Evolutionary conservation across 768 basidiomycete species (phyloP).

Genomic region (Lactifluus rugatus): DNA sequence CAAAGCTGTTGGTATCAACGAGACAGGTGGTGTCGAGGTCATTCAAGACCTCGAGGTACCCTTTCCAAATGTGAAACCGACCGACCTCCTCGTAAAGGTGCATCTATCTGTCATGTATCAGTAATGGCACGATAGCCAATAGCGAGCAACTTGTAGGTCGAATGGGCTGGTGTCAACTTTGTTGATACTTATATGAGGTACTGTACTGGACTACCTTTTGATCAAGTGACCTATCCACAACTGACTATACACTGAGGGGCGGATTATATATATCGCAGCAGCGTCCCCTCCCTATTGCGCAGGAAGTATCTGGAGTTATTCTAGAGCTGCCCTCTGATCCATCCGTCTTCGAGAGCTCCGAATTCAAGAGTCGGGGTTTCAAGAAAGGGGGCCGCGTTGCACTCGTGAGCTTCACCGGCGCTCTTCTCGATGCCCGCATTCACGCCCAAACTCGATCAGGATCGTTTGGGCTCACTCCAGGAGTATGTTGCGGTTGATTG

Average conservation of each 20-base stretch:
- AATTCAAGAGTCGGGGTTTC: conserved; percentile 55
- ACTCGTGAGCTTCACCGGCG: conserved; percentile 36
- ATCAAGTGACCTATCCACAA: conserved; percentile 7
- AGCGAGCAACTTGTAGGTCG: conserved; percentile 34
- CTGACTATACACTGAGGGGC: conserved; percentile 23
- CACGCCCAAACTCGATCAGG: conserved; percentile 26
- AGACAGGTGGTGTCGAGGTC: conserved; percentile 72
- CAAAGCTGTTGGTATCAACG: conserved; percentile 63
- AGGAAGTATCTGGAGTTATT: conserved; percentile 71
- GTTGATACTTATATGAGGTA: conserved; percentile 78
- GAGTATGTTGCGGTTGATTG: conserved; percentile 65
- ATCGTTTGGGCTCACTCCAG: conserved; percentile 45
- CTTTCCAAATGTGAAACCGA: conserved; percentile 53
- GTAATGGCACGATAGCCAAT: background rate
- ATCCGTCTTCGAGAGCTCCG: conserved; percentile 46
- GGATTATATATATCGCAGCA: conserved; percentile 52
- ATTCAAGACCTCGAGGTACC: conserved; percentile 57
- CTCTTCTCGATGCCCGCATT: background rate
- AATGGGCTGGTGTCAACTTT: conserved; percentile 80
- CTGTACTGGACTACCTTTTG: conserved; percentile 20
- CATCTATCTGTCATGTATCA: background rate
- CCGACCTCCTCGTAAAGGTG: conserved; percentile 48
- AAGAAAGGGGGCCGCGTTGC: conserved; percentile 64
- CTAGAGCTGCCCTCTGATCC: conserved; percentile 63
- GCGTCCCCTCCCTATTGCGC: conserved; percentile 63